phyloP scores from a whole-genome alignment of 305 asterid species.

The Rubia occidens region DNA sequence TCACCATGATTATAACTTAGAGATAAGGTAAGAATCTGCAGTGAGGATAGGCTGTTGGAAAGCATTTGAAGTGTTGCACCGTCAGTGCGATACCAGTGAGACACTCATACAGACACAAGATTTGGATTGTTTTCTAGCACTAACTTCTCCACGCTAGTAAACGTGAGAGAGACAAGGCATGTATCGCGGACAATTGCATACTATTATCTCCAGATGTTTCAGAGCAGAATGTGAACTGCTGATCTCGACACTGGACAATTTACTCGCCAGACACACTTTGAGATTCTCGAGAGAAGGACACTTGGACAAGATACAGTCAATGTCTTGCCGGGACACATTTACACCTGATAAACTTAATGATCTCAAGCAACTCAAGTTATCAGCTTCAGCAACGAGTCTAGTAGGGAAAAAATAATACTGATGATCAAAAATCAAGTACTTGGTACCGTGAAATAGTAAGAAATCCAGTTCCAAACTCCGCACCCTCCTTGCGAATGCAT shows the following conservation, averaged over 20 bases:
- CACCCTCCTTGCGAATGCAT: not conserved
- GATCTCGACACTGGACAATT: not conserved
- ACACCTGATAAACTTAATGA: not conserved
- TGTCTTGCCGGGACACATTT: not conserved
- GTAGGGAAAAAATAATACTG: not conserved
- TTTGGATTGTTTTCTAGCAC: too few species aligned
- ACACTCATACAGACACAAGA: not conserved
- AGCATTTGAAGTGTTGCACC: not conserved
- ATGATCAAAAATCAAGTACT: too few species aligned
- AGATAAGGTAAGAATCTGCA: not conserved
- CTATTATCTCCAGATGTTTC: not conserved
- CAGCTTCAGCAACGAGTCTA: not conserved
- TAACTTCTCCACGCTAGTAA: not conserved
- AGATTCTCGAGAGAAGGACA: not conserved
- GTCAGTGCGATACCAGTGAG: not conserved
- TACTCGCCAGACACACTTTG: not conserved
- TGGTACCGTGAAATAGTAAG: too few species aligned
- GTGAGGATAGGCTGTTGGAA: not conserved
- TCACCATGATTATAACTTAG: not conserved
- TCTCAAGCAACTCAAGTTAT: not conserved
- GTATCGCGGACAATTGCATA: not conserved
- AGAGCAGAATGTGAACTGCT: not conserved
- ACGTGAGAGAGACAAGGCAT: not conserved
- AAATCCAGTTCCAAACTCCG: not conserved
- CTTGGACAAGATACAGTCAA: not conserved